Base-by-base conservation (phyloP, 805 yeast species). In the Candida methanosorbosa region DNA sequence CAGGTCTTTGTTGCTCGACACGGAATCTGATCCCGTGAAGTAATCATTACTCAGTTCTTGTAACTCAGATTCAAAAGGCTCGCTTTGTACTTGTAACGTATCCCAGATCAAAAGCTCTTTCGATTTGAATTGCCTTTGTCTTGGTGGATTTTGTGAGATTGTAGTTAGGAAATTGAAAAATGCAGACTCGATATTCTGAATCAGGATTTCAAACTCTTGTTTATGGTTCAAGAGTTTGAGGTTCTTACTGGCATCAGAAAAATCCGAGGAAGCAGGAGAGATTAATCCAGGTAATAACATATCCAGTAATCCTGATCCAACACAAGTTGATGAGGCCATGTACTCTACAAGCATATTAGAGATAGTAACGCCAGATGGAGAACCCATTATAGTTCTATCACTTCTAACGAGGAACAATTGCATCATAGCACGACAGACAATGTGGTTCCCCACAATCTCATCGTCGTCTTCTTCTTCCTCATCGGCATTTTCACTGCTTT, bases 91-190 rank as follows among this genome's bases (percentile, higher is more conserved):
- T 49, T 90, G 97, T 22, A 84, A 59, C 2, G 86, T 68, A 55
- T 90, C 97, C 81, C 90, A 84, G 3, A 68, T 43, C 30, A 69
- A 47, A 36, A 76, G 49, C 48, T 70, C 62, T 48, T 78, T 63
- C 42, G 78, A 61, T 47, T 80, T 59, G 41, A 81, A 72, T 52
- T 85, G 95, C 42, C 96, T 73, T 49, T 85, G 87, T 37, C 95
- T 68, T 33, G 94, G 75, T 24, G 86, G 77, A 48, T 90, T 90
- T 52, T 78, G 80, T 5, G 75, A 64, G 14, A 59, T 45, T 9
- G 63, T 59, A 34, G 67, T 63, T 18, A 68, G 49, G 61, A 62
- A 57, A 45, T 69, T 64, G 51, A 63, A 50, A 45, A 64, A 52
- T 17, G 68, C 70, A 27, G 64, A 50, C 46, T 75, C 68, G 27